Conservation (phyloP, 441 rosid genomes). For the Erodium trifolium region DNA sequence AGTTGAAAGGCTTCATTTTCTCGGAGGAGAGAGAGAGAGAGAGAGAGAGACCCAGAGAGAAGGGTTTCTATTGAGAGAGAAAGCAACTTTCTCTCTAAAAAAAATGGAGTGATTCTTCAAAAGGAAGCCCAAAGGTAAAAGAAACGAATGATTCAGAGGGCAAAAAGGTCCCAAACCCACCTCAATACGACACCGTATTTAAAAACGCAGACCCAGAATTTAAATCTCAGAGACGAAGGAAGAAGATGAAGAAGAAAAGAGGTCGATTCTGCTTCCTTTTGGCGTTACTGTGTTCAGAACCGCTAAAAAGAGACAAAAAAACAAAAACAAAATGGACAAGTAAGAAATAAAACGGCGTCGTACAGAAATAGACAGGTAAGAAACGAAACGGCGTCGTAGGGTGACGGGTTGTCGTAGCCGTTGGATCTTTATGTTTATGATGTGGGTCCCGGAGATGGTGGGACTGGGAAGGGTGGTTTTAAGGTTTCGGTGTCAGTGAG, state of each 20-base stretch:
- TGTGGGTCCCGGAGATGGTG: neutral
- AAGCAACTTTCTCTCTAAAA: neutral
- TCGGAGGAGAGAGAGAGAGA: constrained; percentile 5
- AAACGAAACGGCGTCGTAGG: neutral
- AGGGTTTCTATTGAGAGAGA: neutral
- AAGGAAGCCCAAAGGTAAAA: neutral
- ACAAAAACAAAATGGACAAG: neutral
- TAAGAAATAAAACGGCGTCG: neutral
- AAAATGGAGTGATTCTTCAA: neutral
- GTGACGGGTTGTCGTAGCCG: neutral
- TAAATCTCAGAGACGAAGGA: neutral
- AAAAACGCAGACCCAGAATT: neutral
- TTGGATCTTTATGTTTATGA: neutral
- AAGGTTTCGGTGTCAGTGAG: no score
- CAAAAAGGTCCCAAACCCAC: neutral
- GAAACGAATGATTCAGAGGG: neutral
- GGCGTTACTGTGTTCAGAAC: neutral
- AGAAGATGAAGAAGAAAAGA: neutral
- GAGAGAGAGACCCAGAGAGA: constrained; percentile 6
- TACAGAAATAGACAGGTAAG: no score
- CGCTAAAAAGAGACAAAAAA: neutral
- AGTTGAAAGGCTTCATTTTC: constrained; percentile 32
- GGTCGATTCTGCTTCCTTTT: neutral
- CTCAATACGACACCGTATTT: neutral
- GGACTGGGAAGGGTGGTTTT: neutral